These are phyloP conservation scores for Ceriops tagal DNA, from an alignment of 345 rosid species.

Conservation along the genomic window DNA sequence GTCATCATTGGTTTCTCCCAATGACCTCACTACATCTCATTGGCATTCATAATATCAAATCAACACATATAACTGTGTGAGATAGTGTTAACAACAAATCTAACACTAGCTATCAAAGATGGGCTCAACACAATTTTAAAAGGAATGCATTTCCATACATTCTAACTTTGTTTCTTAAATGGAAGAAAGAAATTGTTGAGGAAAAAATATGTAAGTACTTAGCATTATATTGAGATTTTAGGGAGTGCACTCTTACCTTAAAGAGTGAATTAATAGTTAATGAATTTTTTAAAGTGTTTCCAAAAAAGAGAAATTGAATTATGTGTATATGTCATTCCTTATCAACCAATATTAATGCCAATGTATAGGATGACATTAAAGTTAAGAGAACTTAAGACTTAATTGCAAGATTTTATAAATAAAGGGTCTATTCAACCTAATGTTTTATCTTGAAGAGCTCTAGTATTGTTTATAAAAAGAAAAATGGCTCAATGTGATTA, in stretches of 20 bases:
- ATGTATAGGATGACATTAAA: background rate
- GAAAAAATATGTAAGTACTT: background rate
- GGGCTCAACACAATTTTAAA: background rate
- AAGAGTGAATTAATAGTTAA: background rate
- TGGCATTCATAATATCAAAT: too few species aligned
- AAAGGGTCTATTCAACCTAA: background rate
- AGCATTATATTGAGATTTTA: background rate
- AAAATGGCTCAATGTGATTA: background rate
- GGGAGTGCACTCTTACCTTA: too few species aligned
- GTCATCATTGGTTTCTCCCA: too few species aligned
- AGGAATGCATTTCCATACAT: background rate
- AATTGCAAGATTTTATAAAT: background rate
- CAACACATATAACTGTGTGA: too few species aligned
- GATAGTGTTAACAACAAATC: too few species aligned
- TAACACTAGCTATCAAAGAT: too few species aligned
- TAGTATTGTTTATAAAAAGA: conserved; percentile 4
- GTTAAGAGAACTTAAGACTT: background rate
- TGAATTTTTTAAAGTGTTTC: background rate
- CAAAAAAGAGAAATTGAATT: conserved; percentile 1
- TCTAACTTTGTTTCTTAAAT: background rate
- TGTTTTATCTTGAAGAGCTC: background rate
- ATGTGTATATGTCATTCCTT: background rate
- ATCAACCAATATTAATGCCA: background rate
- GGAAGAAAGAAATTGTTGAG: background rate
- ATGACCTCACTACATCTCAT: too few species aligned